Base-by-base conservation (phyloP, 148 eudicot species). In the Oxyria digyna region DNA sequence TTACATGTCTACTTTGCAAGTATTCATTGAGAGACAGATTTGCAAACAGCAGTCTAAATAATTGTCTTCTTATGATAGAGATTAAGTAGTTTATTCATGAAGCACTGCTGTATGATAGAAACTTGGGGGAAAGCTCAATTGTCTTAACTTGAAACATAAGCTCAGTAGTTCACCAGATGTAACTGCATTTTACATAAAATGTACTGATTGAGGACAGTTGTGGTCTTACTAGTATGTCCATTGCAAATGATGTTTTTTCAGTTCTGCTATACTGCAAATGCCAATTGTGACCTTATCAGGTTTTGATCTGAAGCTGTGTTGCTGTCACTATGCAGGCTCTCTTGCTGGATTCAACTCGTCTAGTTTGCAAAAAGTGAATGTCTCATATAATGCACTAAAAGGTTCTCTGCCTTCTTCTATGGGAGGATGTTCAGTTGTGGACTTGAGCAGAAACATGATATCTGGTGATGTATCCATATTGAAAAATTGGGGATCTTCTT, bases 341-440 rank as follows among this genome's bases (percentile, higher is more conserved):
- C 72, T 94, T 75, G 83, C 67, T 48, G 81, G 65, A 67, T 81
- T 94, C 70, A 94, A 86, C 75, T 89, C 97, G n/a, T 83, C 98
- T 48, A 86, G 85, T 55, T 82, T 87, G 85, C 74, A 62, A 14
- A 46, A 33, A 40, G 74, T 87, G 72, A 87, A 87, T 74, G 80
- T 87, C 64, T 87, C 91, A 65, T 76, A 80, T 62, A 87, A 87
- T 74, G 70, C 62, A 45, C 69, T 87, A 57, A 75, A 84, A 17
- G 91, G 86, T 69, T 72, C 79, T 49, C 67, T 87, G 78, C 91
- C 91, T 70, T 72, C 79, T 40, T 77, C 81, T 26, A 23, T 76
- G 37, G 86, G 91, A 70, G 78, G 55, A 67, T 87, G 88, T 77
- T n/a, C 12, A 8, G 31, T 70, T 68, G 82, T 87, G 65, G 91